Evolutionary conservation across 306 rosid genomes (phyloP), one percentile per base, ranked within the genome.

Genomic region (Pueraria montana): DNA sequence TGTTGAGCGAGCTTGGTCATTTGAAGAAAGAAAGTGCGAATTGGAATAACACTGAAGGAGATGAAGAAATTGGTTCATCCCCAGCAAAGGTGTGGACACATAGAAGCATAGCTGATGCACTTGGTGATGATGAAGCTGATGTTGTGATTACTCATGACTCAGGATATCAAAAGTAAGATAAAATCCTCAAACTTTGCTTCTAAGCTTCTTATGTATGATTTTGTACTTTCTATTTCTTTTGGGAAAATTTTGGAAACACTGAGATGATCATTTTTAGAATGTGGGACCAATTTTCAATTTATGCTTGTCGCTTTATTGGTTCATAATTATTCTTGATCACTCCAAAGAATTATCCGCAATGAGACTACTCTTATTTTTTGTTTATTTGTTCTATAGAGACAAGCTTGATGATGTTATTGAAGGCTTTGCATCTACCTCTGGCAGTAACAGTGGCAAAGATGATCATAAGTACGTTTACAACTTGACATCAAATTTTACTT

Each of bases 81-180:
- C 86, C 62, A 30, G 91, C 55, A 42, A 88, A 89, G 55, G 77
- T 26, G 38, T 89, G 93, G 92, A 87, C 84, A 20, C 76, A 72
- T 53, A 89, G 94, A 83, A 92, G 88, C 89, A 83, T 93, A 75
- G 97, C 97, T 77, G 99, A 96, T 80, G 98, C 99, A 87, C 99
- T 96, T 73, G 98, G 99, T 87, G 98, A 96, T 8, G 99, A 96
- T 86, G 99, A 96, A 90, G 97, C 98, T 40, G 98, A 92, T 86
- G 91, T 91, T 78, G 88, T 92, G 86, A 89, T 96, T 76, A 76
- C 90, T 86, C 91, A 86, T 70, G 93, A 89, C 66, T 81, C 74
- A 5, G 89, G 89, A 76, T 72, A 48, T 85, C 87, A 88, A 74
- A 66, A 65, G 98, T 93, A 88, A 84, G 95, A 84, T 72, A 42